Evolutionary conservation across 1,284 basidiomycete genomes (phyloP).

Genomic region (Afroboletus lepidellus): DNA sequence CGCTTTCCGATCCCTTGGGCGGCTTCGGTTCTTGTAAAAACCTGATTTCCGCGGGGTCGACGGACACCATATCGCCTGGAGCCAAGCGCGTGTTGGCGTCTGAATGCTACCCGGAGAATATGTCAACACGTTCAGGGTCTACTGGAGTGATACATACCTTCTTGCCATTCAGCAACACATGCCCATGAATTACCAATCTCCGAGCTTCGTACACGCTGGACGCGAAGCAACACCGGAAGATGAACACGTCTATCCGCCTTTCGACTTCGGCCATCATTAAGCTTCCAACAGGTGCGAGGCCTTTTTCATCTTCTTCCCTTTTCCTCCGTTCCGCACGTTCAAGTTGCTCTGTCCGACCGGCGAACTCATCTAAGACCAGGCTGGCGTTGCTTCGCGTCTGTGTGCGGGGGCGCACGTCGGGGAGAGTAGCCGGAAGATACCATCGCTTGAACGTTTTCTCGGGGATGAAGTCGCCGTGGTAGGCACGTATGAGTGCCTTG

Average conservation of each 20-base stretch:
- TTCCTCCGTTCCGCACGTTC: slow-evolving; percentile 47
- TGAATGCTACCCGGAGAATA: slow-evolving; percentile 52
- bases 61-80: slow-evolving; percentile 92
- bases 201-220: slow-evolving; percentile 90
- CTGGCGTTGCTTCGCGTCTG: slow-evolving; percentile 43
- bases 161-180: slow-evolving; percentile 88
- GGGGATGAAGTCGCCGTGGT: slow-evolving; percentile 95
- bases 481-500: slow-evolving; percentile 88
- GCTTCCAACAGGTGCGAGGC: slow-evolving; percentile 78
- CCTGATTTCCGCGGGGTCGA: slow-evolving; percentile 79
- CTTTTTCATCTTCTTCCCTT: slow-evolving; percentile 58
- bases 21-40: slow-evolving; percentile 58
- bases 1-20: slow-evolving; percentile 17
- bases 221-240: slow-evolving; percentile 92
- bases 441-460: slow-evolving; percentile 94
- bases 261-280: slow-evolving; percentile 95
- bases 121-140: slow-evolving; percentile 5
- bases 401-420: slow-evolving; percentile 73
- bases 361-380: slow-evolving; percentile 53
- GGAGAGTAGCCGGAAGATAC: slow-evolving; percentile 87
- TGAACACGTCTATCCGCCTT: slow-evolving; percentile 86
- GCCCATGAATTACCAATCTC: slow-evolving; percentile 82
- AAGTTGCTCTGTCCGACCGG: slow-evolving; percentile 47
- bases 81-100: slow-evolving; percentile 90
- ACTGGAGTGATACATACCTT: slow-evolving; percentile 54